phyloP scores from a whole-genome alignment of 2,329 filamentous ascomycete species.

The Hypoxylon sp. region DNA sequence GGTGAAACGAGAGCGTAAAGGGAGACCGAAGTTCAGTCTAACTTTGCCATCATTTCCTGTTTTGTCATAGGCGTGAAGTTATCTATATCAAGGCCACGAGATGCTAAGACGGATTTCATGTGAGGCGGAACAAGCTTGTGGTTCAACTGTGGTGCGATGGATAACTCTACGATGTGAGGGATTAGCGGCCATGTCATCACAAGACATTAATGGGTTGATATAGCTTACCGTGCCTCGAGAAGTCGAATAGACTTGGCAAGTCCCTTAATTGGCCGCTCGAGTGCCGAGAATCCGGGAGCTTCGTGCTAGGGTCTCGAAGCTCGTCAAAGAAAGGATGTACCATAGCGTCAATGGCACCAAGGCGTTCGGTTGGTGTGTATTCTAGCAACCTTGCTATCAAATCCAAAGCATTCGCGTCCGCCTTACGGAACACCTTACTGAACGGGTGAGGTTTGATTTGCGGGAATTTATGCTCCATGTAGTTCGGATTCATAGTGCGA shows the following conservation, averaged over 20 bases:
- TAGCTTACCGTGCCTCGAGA: conserved; percentile 87
- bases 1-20: conserved; percentile 50
- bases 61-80: conserved; percentile 92
- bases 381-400: conserved; percentile 94
- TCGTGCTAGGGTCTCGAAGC: conserved; percentile 89
- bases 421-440: conserved; percentile 99
- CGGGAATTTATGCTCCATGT: conserved; percentile 99
- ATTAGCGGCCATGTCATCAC: conserved; percentile 45
- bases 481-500: conserved; percentile 99
- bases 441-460: conserved; percentile 99
- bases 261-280: conserved; percentile 84
- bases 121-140: conserved; percentile 88
- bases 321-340: conserved; percentile 99
- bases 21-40: conserved; percentile 78
- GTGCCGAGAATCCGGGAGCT: conserved; percentile 94
- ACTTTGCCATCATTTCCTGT: conserved; percentile 96
- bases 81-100: conserved; percentile 90
- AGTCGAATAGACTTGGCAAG: conserved; percentile 91
- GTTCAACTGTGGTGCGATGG: conserved; percentile 92
- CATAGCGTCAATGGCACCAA: conserved; percentile 96
- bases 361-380: conserved; percentile 96
- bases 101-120: conserved; percentile 79
- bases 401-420: conserved; percentile 92
- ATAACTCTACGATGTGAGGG: conserved; percentile 77
- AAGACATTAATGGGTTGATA: conserved; percentile 8